Base-by-base conservation (phyloP, 2,329 filamentous ascomycete species). In the Penicillium crustosum region DNA sequence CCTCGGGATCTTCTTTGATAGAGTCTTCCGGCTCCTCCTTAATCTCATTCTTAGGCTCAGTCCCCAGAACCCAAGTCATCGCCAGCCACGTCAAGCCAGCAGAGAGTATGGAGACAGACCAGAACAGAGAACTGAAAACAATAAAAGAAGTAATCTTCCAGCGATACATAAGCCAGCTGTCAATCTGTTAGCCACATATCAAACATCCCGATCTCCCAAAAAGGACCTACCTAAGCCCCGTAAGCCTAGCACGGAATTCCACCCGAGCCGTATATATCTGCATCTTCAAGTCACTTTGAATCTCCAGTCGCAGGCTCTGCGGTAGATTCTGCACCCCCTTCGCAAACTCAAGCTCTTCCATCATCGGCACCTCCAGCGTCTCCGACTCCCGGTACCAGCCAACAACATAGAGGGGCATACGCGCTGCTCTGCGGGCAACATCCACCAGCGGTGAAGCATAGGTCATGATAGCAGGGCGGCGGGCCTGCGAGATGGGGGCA, bases 111-210 rank as follows among this genome's bases (percentile, higher is more conserved):
- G 93, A 91, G 13, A 86, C 84, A 1, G 78, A 71, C 91, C 93
- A 97, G 74, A 97, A 97, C 0, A 84, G 65, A 0, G 79, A 74
- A 0, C 87, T 90, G 67, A 92, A 89, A 0, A 87, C 68, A 0
- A 89, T 52, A 58, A 91, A 92, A 6, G 86, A 86, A 2, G 86
- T 73, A 36, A 94, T 68, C 13, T 89, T 86, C 77, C 93, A 88
- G 60, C 91, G 87, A 68, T 94, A 94, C 90, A 99, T 96, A 55
- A 93, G 68, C 86, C 89, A 94, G 49, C 89, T 81, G 58, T 51
- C 19, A 53, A 35, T 21, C 15, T 31, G 51, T 73, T 57, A 72
- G 69, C 49, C 33, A 56, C 9, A 23, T 21, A 13, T 21, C 15
- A 45, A 48, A 44, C 41, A 25, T 45, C 44, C 17, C 8, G 39